Conservation (phyloP, 2,329 filamentous ascomycete genomes). For the Aspergillus versicolor region DNA sequence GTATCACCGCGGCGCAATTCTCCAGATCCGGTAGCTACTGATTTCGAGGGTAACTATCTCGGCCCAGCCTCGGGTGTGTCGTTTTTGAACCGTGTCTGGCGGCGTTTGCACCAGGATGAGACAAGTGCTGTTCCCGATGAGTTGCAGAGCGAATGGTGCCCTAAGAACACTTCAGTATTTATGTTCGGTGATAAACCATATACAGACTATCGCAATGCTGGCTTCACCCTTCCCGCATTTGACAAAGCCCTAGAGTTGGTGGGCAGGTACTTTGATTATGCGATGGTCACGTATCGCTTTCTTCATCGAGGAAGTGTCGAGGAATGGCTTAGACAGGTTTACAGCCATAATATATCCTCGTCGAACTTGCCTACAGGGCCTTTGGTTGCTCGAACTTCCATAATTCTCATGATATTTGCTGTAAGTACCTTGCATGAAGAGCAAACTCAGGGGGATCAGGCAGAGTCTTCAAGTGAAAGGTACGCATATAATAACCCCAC, state of each 20-base stretch:
- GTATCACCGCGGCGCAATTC: conserved; percentile 37
- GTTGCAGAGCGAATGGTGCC: conserved; percentile 28
- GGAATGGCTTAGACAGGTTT: conserved; percentile 44
- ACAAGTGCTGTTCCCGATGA: conserved; percentile 31
- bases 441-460: conserved; percentile 32
- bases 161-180: conserved; percentile 47
- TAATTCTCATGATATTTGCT: conserved; percentile 51
- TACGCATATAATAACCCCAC: conserved; percentile 11
- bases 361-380: conserved; percentile 39
- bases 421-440: conserved; percentile 49
- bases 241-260: conserved; percentile 46
- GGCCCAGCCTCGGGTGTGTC: conserved; percentile 54
- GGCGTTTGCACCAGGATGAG: conserved; percentile 61
- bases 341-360: conserved; percentile 40
- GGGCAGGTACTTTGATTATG: conserved; percentile 59
- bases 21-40: conserved; percentile 48
- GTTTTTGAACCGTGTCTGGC: conserved; percentile 66
- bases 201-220: conserved; percentile 32
- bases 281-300: conserved; percentile 60
- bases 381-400: conserved; percentile 48
- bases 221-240: conserved; percentile 41
- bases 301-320: conserved; percentile 56
- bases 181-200: conserved; percentile 55
- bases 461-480: conserved; percentile 30
- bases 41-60: conserved; percentile 57